Evolutionary conservation across 2,329 filamentous ascomycete genomes (phyloP).

Genomic region (Xylaria sp.): DNA sequence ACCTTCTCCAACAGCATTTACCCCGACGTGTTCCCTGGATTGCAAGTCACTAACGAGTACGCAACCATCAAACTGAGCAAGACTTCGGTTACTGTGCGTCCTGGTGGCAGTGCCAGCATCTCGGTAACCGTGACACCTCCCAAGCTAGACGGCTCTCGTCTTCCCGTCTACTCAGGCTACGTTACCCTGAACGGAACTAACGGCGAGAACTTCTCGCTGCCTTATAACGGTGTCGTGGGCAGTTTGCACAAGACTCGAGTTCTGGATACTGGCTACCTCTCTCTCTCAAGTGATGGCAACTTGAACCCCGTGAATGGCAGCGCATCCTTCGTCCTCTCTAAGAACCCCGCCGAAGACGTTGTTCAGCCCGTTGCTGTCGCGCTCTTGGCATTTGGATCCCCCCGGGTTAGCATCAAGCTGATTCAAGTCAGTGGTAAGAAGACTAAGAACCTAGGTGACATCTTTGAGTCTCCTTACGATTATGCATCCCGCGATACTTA

Average conservation of each 20-base stretch:
- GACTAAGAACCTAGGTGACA: constrained; percentile 46
- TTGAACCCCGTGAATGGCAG: constrained; percentile 34
- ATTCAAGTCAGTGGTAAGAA: constrained; percentile 46
- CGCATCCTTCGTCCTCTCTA: constrained; percentile 37
- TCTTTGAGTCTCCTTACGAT: constrained; percentile 48
- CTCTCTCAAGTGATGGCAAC: constrained; percentile 44
- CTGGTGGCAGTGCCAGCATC: constrained; percentile 42
- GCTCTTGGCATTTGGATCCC: constrained; percentile 52
- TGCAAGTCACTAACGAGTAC: constrained; percentile 46
- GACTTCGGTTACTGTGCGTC: constrained; percentile 40
- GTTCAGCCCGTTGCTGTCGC: constrained; percentile 49
- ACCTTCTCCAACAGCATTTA: constrained; percentile 50
- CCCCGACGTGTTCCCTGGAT: constrained; percentile 52
- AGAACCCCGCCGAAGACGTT: constrained; percentile 31
- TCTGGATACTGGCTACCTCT: constrained; percentile 44
- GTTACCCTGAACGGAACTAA: constrained; percentile 52
- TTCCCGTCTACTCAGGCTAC: constrained; percentile 57
- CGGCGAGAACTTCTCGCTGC: constrained; percentile 43
- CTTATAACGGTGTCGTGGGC: constrained; percentile 45
- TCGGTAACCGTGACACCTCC: constrained; percentile 54
- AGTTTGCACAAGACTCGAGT: constrained; percentile 45
- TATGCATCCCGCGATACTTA: constrained; percentile 44
- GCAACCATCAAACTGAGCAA: constrained; percentile 52
- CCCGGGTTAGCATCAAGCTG: constrained; percentile 51
- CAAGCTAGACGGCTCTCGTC: constrained; percentile 44